Evolutionary conservation across 1,284 basidiomycete genomes (phyloP), one percentile per base, ranked within the genome.

Genomic region (Sanguinoderma infundibulare): DNA sequence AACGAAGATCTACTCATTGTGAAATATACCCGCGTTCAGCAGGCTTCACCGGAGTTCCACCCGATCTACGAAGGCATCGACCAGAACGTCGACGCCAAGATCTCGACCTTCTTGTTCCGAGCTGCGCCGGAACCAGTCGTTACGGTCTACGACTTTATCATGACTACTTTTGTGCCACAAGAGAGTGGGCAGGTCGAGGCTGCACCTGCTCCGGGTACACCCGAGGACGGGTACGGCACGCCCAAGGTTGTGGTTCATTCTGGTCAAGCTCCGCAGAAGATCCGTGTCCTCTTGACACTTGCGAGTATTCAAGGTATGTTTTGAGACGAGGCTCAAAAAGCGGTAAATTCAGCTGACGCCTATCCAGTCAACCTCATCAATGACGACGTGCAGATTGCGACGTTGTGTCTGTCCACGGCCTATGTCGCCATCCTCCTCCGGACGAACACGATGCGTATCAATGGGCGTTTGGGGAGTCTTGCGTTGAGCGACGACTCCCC

Each of bases 91-190:
- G 91, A 96, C 70, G 87, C 96, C 62, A 89, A 90, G 69, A 82
- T 99, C 47, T 98, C 97, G 3, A 98, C 98, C 0, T 91, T 99
- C 77, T 86, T 96, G 64, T 89, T 99, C 75, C 88, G 90, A 62
- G 89, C 94, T 1, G 92, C 93, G 4, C 95, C 98, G 1, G 95
- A 96, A 72, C 96, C 97, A 20, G 91, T 99, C 50, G 80, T 99
- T 42, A 85, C 90, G 2, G 79, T 99, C 10, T 99, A 98, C 76
- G 96, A 99, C 77, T 98, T 98, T 79, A 90, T 99, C 76, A 98
- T 99, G 92, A 92, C 94, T 6, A 98, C 96, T 0, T 98, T 98
- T 75, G 92, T 95, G 15, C 86, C 91, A 5, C 74, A 81, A 26
- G 69, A 78, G 53, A 72, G 76, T 34, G 64, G 61, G 26, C 59